phyloP scores from a whole-genome alignment of 176 grass and related monocot species.

The Oryza brachyantha region DNA sequence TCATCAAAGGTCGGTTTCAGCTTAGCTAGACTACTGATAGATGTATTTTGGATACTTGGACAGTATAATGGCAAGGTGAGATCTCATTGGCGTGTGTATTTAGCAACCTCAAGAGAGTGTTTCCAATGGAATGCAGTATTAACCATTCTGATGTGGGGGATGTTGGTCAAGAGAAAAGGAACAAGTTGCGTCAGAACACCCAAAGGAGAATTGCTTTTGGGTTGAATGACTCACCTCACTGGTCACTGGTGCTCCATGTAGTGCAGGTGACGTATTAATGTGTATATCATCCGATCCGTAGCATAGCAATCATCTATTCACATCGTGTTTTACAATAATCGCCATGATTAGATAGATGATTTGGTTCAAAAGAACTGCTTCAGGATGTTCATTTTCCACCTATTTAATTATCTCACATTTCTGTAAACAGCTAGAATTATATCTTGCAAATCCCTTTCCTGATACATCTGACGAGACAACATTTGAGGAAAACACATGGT shows the following conservation, averaged over 20 bases:
- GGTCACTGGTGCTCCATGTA: not conserved
- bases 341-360: not conserved
- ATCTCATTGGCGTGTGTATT: not conserved
- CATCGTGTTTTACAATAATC: not conserved
- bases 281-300: not conserved
- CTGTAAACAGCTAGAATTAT: too few species aligned
- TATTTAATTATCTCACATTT: not conserved
- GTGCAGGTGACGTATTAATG: not conserved
- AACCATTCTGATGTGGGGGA: not conserved
- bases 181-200: not conserved
- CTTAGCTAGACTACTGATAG: not conserved
- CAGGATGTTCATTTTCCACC: not conserved
- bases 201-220: not conserved
- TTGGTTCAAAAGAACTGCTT: not conserved
- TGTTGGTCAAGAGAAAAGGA: constrained; percentile 1
- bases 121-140: not conserved
- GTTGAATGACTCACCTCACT: not conserved
- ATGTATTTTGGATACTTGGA: not conserved
- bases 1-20: not conserved
- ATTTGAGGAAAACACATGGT: not conserved
- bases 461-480: too few species aligned
- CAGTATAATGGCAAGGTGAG: not conserved
- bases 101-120: not conserved
- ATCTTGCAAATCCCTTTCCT: too few species aligned
- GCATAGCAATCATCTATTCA: not conserved